Evolutionary conservation across 768 basidiomycete genomes (phyloP).

Genomic region (Podaxis mareebaensis): DNA sequence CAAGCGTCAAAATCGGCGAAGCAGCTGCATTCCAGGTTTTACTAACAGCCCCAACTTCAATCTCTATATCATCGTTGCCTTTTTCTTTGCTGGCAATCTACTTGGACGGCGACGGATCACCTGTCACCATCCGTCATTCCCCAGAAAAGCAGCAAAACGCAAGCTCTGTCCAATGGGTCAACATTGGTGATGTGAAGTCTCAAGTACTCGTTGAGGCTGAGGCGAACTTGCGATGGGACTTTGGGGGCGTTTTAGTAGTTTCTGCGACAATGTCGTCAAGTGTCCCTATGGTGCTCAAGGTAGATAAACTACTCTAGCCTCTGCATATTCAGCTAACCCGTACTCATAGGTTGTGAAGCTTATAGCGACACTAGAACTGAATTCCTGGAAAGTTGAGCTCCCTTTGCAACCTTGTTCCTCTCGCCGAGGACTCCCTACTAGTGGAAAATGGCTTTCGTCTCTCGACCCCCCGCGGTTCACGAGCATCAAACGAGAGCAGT

Average conservation of each 20-base stretch:
- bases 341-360: conserved; percentile 45
- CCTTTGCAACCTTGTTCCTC: conserved; percentile 46
- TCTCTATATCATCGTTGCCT: conserved; percentile 56
- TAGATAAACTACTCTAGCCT: conserved; percentile 29
- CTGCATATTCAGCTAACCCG: conserved; percentile 2
- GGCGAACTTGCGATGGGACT: conserved; percentile 59
- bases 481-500: conserved; percentile 47
- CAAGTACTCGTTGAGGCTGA: conserved; percentile 10
- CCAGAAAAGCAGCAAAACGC: conserved; percentile 18
- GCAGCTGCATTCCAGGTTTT: conserved; percentile 74
- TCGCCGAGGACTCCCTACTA: conserved; percentile 34
- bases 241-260: conserved; percentile 56
- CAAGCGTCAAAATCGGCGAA: conserved; percentile 60
- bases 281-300: conserved; percentile 52
- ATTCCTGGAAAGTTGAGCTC: conserved; percentile 68
- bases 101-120: conserved; percentile 48
- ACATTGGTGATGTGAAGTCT: conserved; percentile 8
- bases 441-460: conserved; percentile 58
- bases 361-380: conserved; percentile 54
- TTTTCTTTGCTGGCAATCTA: conserved; percentile 61
- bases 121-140: conserved; percentile 53
- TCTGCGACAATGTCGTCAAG: conserved; percentile 58
- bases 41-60: conserved; percentile 50
- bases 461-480: conserved; percentile 54
- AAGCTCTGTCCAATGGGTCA: conserved; percentile 38